A percentile compares a stretch with the other conserved stretches of the same genome.
These are phyloP conservation scores for Botryotinia calthae DNA, from an alignment of 2,329 filamentous ascomycete genomes.

Conservation along the genomic window DNA sequence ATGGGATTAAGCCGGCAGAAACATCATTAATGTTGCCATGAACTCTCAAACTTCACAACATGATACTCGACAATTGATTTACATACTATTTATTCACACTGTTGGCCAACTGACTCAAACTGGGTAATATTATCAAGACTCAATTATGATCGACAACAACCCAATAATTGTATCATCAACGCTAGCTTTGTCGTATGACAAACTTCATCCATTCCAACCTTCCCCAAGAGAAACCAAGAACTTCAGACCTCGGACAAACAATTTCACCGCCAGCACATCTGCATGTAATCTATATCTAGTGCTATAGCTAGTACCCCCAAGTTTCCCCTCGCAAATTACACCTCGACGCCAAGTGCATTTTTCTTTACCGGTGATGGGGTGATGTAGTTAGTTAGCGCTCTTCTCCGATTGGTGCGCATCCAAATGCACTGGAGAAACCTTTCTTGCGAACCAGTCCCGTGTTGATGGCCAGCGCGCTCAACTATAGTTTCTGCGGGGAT, in stretches of 20 bases:
- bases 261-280: conserved; percentile 1
- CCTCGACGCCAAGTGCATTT: neutral
- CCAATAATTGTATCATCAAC: neutral
- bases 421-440: conserved; percentile 4
- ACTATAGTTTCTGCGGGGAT: neutral
- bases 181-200: neutral
- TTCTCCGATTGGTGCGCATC: conserved; percentile 13
- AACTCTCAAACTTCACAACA: neutral
- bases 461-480: neutral
- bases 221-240: neutral
- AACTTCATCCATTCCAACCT: neutral
- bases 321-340: neutral
- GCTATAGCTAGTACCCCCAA: neutral
- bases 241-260: neutral
- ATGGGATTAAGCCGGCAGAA: neutral
- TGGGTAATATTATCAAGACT: neutral
- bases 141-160: neutral
- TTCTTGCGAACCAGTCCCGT: conserved; percentile 14
- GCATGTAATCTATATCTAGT: neutral
- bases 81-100: neutral
- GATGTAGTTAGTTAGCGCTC: neutral
- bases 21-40: neutral
- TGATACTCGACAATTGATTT: neutral
- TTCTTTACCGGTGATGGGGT: neutral
- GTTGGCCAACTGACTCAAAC: neutral